Base-by-base conservation (phyloP, 768 basidiomycete genomes). In the Boletus speciosus region DNA sequence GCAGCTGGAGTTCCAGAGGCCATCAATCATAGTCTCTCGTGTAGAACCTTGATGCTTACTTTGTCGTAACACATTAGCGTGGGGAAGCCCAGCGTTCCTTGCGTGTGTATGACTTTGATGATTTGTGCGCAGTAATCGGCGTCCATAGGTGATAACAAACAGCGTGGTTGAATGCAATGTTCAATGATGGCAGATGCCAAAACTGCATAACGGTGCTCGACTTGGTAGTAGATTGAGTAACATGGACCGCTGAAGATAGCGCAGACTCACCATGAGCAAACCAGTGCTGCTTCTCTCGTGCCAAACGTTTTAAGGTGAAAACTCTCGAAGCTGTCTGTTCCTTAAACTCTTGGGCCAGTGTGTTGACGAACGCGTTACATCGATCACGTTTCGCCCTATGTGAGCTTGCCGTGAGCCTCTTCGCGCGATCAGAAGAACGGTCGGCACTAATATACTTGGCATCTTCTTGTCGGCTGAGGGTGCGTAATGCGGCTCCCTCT, bases 61-160 rank as follows among this genome's bases (percentile, higher is more conserved):
- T 82, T 87, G 70, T 95, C 86, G 64, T 94, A 97, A 55, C 88
- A 85, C 65, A 83, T 80, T 11, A 97, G 70, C 0, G 93, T 93
- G 36, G 88, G 85, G 69, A 98, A 99, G 2, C 88, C 87, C 9
- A 85, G 83, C 1, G 95, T 95, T n/a, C 92, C 94, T 66, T 87
- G 82, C 14, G 81, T 79, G 61, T 99, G 97, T 56, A 98, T 76
- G 14, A 87, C 78, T 66, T 88, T 88, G 68, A 98, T 88, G 64
- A 98, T 87, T 60, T 92, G 89, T 3, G 92, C 88, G 52, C 93
- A 93, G 61, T 86, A 99, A 52, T 96, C 88, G 25, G 97, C 96
- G 70, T 99, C 97, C 83, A 94, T 91, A 0, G 94, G 94, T 0
- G 96, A 96, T n/a, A 98, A 74, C 38, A 98, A 75, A 59, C 88